phyloP scores from a whole-genome alignment of 306 rosid genomes.

The Trichosanthes cucumerina region DNA sequence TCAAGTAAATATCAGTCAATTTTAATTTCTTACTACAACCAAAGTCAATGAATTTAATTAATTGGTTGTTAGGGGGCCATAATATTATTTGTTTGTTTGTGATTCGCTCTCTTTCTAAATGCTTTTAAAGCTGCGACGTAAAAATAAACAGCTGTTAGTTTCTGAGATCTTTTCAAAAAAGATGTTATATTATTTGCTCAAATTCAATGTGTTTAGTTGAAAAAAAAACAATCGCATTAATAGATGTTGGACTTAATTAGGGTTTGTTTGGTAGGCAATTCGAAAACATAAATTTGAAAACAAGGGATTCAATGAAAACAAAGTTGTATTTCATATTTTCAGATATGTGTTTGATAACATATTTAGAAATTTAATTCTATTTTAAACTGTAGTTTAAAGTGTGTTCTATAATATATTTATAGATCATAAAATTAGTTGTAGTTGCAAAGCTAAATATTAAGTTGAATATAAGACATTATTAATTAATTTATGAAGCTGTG shows the following conservation, averaged over 20 bases:
- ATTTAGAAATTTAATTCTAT: too few species aligned
- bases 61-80: not conserved
- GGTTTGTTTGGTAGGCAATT: too few species aligned
- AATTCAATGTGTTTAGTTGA: not conserved
- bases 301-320: too few species aligned
- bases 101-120: not conserved
- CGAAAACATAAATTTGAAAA: too few species aligned
- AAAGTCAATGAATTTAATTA: not conserved
- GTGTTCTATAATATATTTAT: too few species aligned
- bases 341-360: too few species aligned
- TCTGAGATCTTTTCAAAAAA: not conserved
- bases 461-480: too few species aligned
- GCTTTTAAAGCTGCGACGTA: not conserved
- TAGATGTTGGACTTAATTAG: not conserved
- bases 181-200: not conserved
- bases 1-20: not conserved
- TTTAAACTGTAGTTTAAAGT: too few species aligned
- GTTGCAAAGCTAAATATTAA: too few species aligned
- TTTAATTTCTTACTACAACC: not conserved
- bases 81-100: not conserved
- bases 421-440: too few species aligned
- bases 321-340: too few species aligned
- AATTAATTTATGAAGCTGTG: too few species aligned
- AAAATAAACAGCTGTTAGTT: not conserved
- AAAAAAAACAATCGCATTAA: not conserved